Base-by-base conservation (phyloP, 345 rosid species). In the Eucalyptus tenuipes region DNA sequence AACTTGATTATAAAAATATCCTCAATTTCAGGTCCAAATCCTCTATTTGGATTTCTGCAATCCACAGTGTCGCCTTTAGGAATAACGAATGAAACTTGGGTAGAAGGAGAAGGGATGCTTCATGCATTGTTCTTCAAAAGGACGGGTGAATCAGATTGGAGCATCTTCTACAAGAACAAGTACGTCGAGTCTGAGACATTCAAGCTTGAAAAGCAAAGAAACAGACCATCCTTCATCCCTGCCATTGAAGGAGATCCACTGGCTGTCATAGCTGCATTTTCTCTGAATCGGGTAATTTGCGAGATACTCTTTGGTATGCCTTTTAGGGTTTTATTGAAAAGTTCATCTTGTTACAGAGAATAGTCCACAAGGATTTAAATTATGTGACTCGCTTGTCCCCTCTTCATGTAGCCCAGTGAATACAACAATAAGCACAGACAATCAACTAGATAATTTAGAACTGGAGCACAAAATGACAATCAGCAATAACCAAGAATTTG, bases 101-200 rank as follows among this genome's bases (percentile, higher is more conserved):
- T 92, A 7, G 94, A 92, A 91, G 94, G 95, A 88, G 95, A 94
- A 86, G 95, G 95, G 57, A 93, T 94, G 93, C 89, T 93, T 88
- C 96, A 92, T 90, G 93, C 89, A 53, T 52, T 94, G 75, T 92
- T 93, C 87, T 92, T 93, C 18, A 50, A 79, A 42, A 93, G 91
- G 84, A 53, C 48, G 52, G 53, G 47, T 27, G 87, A 88, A 27
- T 92, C 91, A 53, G 88, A 37, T 10, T 92, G 94, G 95, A 90
- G 45, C 31, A 88, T 93, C 25, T 40, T 80, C 31, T 94, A 94
- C 85, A 91, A 86, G 20, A 94, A 92, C 89, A 91, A 90, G 89
- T 71, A 90, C 16, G 92, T 92, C 2, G 92, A 94, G 89, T 89
- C 92, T 0, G 91, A 92, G 13, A 93, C 94, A 11, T 90, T 92